These are phyloP conservation scores for Dictyostelium purpureum DNA, from an alignment of 78 protist genomes.

Conservation along the genomic window DNA sequence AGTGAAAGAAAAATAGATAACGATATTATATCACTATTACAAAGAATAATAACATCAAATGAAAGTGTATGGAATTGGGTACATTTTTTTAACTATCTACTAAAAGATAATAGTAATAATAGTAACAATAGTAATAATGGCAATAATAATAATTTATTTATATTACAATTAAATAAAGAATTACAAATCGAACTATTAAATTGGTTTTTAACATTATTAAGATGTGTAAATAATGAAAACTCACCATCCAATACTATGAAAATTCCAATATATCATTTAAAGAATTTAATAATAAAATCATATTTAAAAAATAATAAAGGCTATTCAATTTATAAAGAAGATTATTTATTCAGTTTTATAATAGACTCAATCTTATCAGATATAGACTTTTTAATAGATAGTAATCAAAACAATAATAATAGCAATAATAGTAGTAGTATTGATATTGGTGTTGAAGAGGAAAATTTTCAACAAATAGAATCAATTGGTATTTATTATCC, in stretches of 20 bases:
- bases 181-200: conserved; percentile 6
- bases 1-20: neutral
- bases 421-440: neutral
- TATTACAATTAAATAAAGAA: neutral
- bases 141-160: neutral
- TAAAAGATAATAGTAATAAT: neutral
- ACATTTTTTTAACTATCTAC: neutral
- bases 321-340: neutral
- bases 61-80: neutral
- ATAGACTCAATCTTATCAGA: neutral
- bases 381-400: neutral
- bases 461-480: neutral
- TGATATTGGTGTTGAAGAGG: neutral
- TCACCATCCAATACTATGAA: neutral
- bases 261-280: neutral
- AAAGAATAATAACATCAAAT: neutral
- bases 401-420: neutral
- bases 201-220: neutral
- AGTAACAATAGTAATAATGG: neutral
- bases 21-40: neutral
- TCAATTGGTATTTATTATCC: neutral
- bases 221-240: neutral
- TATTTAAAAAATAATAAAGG: neutral
- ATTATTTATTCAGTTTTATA: neutral
- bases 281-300: neutral